Percentiles rank a stretch among this genome's conserved stretches.
Conservation (phyloP, 2,329 filamentous ascomycete species). For the Rhynchosporium graminicola region DNA sequence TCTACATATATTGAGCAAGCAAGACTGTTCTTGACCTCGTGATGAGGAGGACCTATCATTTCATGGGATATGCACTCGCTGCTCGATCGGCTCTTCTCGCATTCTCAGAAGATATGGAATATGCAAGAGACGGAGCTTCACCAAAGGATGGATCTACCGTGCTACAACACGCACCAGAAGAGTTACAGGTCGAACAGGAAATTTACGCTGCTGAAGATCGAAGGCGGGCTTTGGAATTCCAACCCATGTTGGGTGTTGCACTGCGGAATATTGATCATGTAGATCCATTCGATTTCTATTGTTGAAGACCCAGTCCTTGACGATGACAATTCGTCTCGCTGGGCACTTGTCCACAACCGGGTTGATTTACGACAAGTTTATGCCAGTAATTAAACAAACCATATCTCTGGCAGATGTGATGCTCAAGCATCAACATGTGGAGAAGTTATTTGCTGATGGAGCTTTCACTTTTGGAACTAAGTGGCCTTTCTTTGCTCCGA, state of each 20-base stretch:
- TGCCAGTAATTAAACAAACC: slow-evolving; percentile 25
- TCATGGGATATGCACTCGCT: slow-evolving; percentile 25
- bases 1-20: slow-evolving; percentile 28
- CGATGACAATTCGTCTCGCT: slow-evolving; percentile 21
- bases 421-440: slow-evolving; percentile 19
- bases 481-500: neutral
- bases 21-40: slow-evolving; percentile 28
- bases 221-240: slow-evolving; percentile 30
- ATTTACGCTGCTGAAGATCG: slow-evolving; percentile 27
- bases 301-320: slow-evolving; percentile 30
- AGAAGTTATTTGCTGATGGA: slow-evolving; percentile 24
- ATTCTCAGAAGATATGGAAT: slow-evolving; percentile 5
- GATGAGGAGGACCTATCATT: slow-evolving; percentile 29
- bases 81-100: slow-evolving; percentile 8
- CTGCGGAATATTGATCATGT: slow-evolving; percentile 16
- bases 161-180: slow-evolving; percentile 16
- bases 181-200: slow-evolving; percentile 27
- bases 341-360: slow-evolving; percentile 28
- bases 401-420: slow-evolving; percentile 23
- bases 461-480: slow-evolving; percentile 29
- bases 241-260: slow-evolving; percentile 25
- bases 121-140: neutral
- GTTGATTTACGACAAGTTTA: slow-evolving; percentile 29
- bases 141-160: slow-evolving; percentile 5
- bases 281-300: slow-evolving; percentile 21